phyloP scores from a whole-genome alignment of 1,284 basidiomycete genomes.

The Apiotrichum gracile region DNA sequence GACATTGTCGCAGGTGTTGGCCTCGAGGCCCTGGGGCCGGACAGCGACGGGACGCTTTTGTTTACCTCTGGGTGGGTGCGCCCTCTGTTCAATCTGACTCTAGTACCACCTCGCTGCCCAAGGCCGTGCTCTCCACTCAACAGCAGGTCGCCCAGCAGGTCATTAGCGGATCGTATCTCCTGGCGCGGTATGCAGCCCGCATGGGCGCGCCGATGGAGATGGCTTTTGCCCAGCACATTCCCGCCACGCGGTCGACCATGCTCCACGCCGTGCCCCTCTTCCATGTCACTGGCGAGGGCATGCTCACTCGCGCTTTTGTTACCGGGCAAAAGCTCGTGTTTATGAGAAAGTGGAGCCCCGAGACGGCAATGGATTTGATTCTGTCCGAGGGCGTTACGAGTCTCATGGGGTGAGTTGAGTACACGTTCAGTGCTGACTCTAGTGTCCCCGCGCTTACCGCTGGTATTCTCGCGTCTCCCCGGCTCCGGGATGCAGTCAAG shows the following conservation, averaged over 20 bases:
- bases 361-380: slow-evolving; percentile 29
- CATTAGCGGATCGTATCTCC: slow-evolving; percentile 26
- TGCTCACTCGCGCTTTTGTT: slow-evolving; percentile 30
- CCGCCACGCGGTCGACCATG: slow-evolving; percentile 19
- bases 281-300: slow-evolving; percentile 42
- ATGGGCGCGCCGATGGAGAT: slow-evolving; percentile 27
- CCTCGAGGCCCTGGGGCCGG: slow-evolving; percentile 24
- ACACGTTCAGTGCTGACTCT: no score
- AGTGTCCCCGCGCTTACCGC: slow-evolving; percentile 37
- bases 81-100: slow-evolving; percentile 27
- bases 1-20: not conserved
- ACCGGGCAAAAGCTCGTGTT: slow-evolving; percentile 34
- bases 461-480: slow-evolving; percentile 28
- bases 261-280: slow-evolving; percentile 39
- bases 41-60: slow-evolving; percentile 38
- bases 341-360: slow-evolving; percentile 29
- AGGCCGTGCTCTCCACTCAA: slow-evolving; percentile 41
- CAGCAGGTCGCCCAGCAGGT: slow-evolving; percentile 31
- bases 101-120: slow-evolving; percentile 27
- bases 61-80: slow-evolving; percentile 26
- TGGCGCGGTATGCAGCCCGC: slow-evolving; percentile 27
- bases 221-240: slow-evolving; percentile 17
- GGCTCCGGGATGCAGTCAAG: slow-evolving; percentile 17
- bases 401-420: slow-evolving; percentile 19
- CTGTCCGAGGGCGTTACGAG: slow-evolving; percentile 27